Evolutionary conservation across 2,329 filamentous ascomycete genomes (phyloP), one percentile per base, ranked within the genome.

Genomic region (Pseudogymnoascus sp.): DNA sequence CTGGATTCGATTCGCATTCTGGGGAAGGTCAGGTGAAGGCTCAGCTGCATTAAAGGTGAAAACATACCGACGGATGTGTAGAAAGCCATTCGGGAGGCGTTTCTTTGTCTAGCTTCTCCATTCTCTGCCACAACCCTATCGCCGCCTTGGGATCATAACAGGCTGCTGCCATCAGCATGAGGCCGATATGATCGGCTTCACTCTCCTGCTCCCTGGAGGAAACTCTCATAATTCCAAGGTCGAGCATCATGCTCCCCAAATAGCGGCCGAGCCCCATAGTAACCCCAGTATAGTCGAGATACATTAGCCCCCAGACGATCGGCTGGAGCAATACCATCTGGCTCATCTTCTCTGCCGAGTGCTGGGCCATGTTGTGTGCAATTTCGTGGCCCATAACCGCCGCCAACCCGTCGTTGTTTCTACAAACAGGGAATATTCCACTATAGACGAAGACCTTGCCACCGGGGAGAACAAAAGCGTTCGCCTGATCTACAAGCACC

Each of bases 161-260:
- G 26, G 87, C 88, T 75, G 90, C 84, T 0, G 89, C 85, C 88
- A 93, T 93, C 82, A 93, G 89, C 82, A 93, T 85, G 35, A 93
- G 75, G 0, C 90, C 90, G 59, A 93, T 91, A 69, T 89, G 90
- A 71, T 93, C 90, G 0, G 90, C 90, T 76, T 93, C 89, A 59
- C 80, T 84, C 78, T 89, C 90, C 76, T 92, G 89, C 71, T 81
- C 82, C 59, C 90, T 79, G 56, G 83, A 85, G 73, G 89, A 89
- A 1, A 89, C 90, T 65, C 83, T 78, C 59, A 79, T 80, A 71
- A 91, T 85, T n/a, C 87, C 80, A 15, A 89, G 72, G 60, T 89
- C 81, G 29, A 89, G 53, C 21, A 66, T 31, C 4, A 70, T 46
- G 35, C 68, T 62, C 2, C 69, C 72, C 0, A 74, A 15, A 7